Evolutionary conservation across 768 basidiomycete species (phyloP).

Genomic region (Coprinopsis sp.): DNA sequence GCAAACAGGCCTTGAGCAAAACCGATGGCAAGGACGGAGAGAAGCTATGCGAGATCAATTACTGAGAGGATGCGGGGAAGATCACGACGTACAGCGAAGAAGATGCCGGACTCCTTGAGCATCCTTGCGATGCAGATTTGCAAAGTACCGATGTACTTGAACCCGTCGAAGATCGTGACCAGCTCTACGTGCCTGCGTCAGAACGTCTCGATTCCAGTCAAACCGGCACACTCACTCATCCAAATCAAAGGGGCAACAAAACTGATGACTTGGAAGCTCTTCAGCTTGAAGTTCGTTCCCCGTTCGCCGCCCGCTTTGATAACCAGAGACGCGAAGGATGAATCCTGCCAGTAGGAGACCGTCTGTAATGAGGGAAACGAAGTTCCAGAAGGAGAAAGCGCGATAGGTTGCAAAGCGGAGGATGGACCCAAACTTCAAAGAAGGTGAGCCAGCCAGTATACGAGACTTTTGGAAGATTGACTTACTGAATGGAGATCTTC

Average conservation of each 20-base stretch:
- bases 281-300: slow-evolving; percentile 40
- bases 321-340: slow-evolving; percentile 61
- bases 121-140: slow-evolving; percentile 92
- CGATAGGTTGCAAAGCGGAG: slow-evolving; percentile 73
- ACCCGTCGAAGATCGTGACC: slow-evolving; percentile 55
- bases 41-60: slow-evolving; percentile 48
- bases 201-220: background rate
- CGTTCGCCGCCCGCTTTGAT: slow-evolving; percentile 34
- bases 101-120: slow-evolving; percentile 89
- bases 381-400: slow-evolving; percentile 79
- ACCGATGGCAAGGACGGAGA: slow-evolving; percentile 78
- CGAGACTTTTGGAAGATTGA: no score
- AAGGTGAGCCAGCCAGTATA: no score
- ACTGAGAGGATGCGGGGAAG: background rate
- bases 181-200: slow-evolving; percentile 44
- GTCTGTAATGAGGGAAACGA: slow-evolving; percentile 69
- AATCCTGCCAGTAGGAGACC: slow-evolving; percentile 71
- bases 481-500: no score
- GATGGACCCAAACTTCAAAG: slow-evolving; percentile 62
- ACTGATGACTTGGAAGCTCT: slow-evolving; percentile 86
- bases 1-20: slow-evolving; percentile 88
- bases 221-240: slow-evolving; percentile 63
- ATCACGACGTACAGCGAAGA: slow-evolving; percentile 65
- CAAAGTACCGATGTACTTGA: slow-evolving; percentile 84
- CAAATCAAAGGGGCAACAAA: slow-evolving; percentile 87